These are phyloP conservation scores for Austroboletus olivaceoglutinosus DNA, from an alignment of 1,284 basidiomycete species.

Conservation along the genomic window DNA sequence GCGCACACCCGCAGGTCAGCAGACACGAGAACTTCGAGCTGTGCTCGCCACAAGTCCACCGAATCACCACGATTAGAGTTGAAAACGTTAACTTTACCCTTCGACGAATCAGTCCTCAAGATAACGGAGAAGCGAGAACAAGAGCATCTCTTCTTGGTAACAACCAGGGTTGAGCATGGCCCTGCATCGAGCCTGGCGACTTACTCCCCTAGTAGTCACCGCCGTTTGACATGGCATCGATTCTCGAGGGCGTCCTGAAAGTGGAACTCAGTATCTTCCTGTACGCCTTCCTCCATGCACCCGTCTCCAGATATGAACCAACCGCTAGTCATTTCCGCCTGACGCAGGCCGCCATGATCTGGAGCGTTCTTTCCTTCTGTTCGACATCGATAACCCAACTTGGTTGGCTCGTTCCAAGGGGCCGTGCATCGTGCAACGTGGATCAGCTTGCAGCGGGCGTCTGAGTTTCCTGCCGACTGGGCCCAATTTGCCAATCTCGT, in stretches of 20 bases:
- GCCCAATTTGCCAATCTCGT: constrained; percentile 15
- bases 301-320: constrained; percentile 1
- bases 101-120: background rate
- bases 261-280: background rate
- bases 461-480: constrained; percentile 3
- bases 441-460: constrained; percentile 6
- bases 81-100: constrained; percentile 1
- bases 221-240: background rate
- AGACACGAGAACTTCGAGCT: background rate
- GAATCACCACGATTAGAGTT: background rate
- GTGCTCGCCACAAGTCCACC: background rate
- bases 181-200: background rate
- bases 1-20: background rate
- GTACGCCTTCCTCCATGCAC: constrained; percentile 1
- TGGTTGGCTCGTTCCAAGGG: background rate
- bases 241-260: background rate
- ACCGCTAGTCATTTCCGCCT: constrained; percentile 10
- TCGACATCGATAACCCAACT: constrained; percentile 4
- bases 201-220: background rate
- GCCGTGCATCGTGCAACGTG: constrained; percentile 7
- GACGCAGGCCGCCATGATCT: constrained; percentile 2
- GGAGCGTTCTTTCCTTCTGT: constrained; percentile 3
- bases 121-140: background rate
- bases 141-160: background rate
- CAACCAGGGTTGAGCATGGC: background rate